A percentile compares a stretch with the other conserved stretches of the same genome.
phyloP scores from a whole-genome alignment of 306 rosid species.

The Fragaria ananassa region DNA sequence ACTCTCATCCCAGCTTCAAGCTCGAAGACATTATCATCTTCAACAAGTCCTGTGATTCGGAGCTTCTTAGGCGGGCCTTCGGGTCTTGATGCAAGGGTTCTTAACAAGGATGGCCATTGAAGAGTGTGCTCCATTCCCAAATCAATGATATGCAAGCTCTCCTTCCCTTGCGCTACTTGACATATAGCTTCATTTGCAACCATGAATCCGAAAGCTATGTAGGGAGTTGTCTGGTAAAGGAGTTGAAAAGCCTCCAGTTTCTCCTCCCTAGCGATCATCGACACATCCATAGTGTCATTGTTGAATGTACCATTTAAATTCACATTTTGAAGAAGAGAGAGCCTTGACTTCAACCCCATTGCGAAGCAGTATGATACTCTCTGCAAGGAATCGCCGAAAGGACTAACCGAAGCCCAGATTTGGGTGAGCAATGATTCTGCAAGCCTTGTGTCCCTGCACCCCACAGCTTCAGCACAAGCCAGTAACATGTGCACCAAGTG shows the following conservation, averaged over 20 bases:
- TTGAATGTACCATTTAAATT: conserved; percentile 36
- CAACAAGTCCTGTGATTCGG: conserved; percentile 48
- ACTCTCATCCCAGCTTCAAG: conserved; percentile 43
- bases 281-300: conserved; percentile 27
- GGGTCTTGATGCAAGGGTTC: conserved; percentile 59
- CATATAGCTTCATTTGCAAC: conserved; percentile 75
- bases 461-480: conserved; percentile 81
- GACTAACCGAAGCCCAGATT: conserved; percentile 50
- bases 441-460: conserved; percentile 61
- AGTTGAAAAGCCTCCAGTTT: conserved; percentile 64
- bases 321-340: conserved; percentile 50
- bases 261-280: conserved; percentile 46
- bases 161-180: conserved; percentile 56
- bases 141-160: conserved; percentile 61
- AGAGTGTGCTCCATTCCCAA: conserved; percentile 65
- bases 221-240: conserved; percentile 77
- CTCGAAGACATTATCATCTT: conserved; percentile 24
- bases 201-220: conserved; percentile 66
- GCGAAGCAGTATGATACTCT: conserved; percentile 65
- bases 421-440: conserved; percentile 49
- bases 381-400: conserved; percentile 68
- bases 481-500: conserved; percentile 68
- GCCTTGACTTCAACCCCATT: conserved; percentile 55
- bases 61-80: conserved; percentile 58
- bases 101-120: conserved; percentile 77